Evolutionary conservation across 116 monocot genomes (phyloP), one percentile per base, ranked within the genome.

Genomic region (Papilionanthe hybrid): DNA sequence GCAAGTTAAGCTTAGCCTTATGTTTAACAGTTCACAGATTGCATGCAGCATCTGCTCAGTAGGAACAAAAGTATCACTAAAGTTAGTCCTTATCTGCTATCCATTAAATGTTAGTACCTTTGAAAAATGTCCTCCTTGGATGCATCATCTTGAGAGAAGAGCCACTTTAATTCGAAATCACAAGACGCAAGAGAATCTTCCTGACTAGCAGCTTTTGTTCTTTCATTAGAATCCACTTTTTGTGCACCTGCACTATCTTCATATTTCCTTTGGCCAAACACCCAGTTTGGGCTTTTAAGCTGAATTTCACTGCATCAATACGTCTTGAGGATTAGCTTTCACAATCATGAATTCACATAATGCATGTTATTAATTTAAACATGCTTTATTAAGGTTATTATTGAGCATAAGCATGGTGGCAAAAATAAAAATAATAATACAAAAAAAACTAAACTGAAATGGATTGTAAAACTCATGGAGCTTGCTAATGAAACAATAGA

Each of bases 251-350:
- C 75, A 82, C 43, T 90, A 66, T 86, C 93, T 75, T 88, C 89
- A 42, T 94, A 84, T 80, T 94, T 97, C 84, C 88, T 92, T 75
- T 96, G 96, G 75, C 97, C 97, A 86, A 97, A 97, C 72, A 97
- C 84, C 97, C 97, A 97, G 84, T 94, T 97, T 69, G 94, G 91
- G 41, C 82, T 97, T 82, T 88, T 97, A 66, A 97, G 94, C 77
- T 97, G 97, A 84, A 97, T 89, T 91, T 94, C 92, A 75, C 97
- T 97, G 91, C 75, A 92, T 69, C 20, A 82, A 22, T 44, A 69
- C 42, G 2, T 53, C 47, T 20, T 5, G 55, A 76, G 56, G 18
- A 75, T 75, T 48, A 75, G 5, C 18, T 47, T 75, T 75, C 48
- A 48, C 23, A 23, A 25, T n/a, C 3, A 75, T 48, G 10, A 75